These are phyloP conservation scores for Backusella morwellensis DNA, from an alignment of 192 early-diverging fungal species.

Conservation along the genomic window DNA sequence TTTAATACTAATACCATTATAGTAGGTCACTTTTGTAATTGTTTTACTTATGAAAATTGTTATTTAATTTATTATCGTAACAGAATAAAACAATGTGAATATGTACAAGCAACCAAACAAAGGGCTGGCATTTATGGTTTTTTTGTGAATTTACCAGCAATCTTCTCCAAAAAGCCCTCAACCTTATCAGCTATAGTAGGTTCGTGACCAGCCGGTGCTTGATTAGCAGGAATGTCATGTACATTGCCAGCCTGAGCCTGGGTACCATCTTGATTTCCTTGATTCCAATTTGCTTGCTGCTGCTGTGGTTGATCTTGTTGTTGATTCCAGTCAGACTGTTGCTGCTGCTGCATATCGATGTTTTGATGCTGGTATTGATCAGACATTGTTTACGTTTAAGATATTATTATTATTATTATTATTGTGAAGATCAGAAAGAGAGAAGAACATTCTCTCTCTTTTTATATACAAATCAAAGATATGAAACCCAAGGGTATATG, in stretches of 20 bases:
- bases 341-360: background rate
- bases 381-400: background rate
- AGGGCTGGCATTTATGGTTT: background rate
- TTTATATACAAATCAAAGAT: no score
- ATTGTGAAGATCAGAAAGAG: no score
- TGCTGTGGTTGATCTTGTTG: background rate
- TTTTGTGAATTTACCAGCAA: background rate
- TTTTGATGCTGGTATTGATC: background rate
- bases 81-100: no score
- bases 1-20: no score
- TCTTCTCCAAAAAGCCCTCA: background rate
- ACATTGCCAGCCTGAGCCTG: background rate
- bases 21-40: no score
- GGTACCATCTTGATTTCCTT: background rate
- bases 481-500: no score
- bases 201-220: background rate
- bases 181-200: slow-evolving; percentile 3
- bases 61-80: background rate
- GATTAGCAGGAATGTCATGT: background rate
- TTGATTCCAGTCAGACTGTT: background rate
- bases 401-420: background rate
- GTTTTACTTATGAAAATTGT: background rate
- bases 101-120: background rate
- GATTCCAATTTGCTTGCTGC: background rate
- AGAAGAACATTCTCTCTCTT: no score